A percentile compares a stretch with the other conserved stretches of the same genome.
Conservation (phyloP, 2,329 filamentous ascomycete genomes). For the Phaeosphaeriaceae sp. region DNA sequence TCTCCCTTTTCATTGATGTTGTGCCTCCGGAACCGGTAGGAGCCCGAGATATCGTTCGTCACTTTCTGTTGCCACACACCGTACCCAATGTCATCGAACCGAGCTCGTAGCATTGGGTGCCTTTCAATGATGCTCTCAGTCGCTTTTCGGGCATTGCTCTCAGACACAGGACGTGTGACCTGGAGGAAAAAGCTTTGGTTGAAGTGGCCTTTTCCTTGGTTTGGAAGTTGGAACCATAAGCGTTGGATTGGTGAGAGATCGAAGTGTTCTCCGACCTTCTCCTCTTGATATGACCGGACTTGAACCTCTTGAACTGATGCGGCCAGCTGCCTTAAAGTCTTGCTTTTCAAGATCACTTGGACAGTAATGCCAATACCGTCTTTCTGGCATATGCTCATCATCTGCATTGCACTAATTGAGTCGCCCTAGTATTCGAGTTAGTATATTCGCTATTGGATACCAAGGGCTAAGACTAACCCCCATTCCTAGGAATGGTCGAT, state of each 20-base stretch:
- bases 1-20: constrained; percentile 1
- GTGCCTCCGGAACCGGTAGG: constrained; percentile 13
- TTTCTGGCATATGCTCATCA: constrained; percentile 14
- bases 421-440: too few relatives aligned
- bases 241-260: constrained; percentile 27
- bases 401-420: constrained; percentile 32
- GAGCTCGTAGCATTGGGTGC: constrained; percentile 27
- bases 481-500: constrained; percentile 21
- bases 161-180: constrained; percentile 29
- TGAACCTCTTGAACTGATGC: background rate
- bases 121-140: constrained; percentile 9
- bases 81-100: constrained; percentile 10
- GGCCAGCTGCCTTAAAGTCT: constrained; percentile 16
- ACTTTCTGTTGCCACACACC: constrained; percentile 25
- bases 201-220: constrained; percentile 26
- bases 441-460: too few relatives aligned
- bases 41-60: constrained; percentile 2
- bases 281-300: constrained; percentile 1
- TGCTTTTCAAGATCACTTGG: constrained; percentile 21
- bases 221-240: constrained; percentile 15
- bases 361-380: constrained; percentile 15
- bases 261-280: constrained; percentile 13
- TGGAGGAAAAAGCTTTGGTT: constrained; percentile 13
- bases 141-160: constrained; percentile 21
- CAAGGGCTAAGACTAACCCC: too few relatives aligned